A percentile compares a stretch with the other conserved stretches of the same genome.
Evolutionary conservation across 305 asterid genomes (phyloP).

Genomic region (Striga hermonthica): DNA sequence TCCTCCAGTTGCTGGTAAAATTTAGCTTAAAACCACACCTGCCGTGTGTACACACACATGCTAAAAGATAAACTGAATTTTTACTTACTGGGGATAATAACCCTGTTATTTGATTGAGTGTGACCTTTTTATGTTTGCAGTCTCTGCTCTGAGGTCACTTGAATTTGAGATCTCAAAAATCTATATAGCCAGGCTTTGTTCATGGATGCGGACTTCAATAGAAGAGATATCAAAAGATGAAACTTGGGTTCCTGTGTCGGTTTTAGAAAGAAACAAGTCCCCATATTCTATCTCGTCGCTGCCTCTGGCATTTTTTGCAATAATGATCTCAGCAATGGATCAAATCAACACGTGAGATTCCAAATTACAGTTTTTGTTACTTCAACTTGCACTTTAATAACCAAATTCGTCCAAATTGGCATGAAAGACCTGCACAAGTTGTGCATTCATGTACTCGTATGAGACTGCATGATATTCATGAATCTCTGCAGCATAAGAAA

Average conservation of each 20-base stretch:
- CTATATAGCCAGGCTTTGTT: conserved; percentile 84
- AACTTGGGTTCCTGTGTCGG: conserved; percentile 87
- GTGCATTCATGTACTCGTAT: neutral
- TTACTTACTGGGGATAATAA: conserved; percentile 25
- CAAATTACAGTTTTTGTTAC: conserved; percentile 22
- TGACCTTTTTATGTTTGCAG: conserved; percentile 46
- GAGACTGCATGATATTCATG: conserved; percentile 1
- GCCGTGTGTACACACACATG: neutral
- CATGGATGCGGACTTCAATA: conserved; percentile 91
- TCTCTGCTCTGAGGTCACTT: conserved; percentile 68
- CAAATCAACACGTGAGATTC: conserved; percentile 77
- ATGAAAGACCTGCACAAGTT: conserved; percentile 1
- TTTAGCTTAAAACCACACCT: conserved; percentile 19
- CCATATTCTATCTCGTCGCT: conserved; percentile 81
- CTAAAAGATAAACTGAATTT: conserved; percentile 12
- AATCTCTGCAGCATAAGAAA: neutral
- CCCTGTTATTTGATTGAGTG: conserved; percentile 28
- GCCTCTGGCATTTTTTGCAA: conserved; percentile 82
- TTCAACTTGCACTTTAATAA: conserved; percentile 1
- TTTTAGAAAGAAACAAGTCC: conserved; percentile 88
- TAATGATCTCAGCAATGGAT: conserved; percentile 83
- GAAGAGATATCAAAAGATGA: conserved; percentile 89
- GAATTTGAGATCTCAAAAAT: conserved; percentile 82
- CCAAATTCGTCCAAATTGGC: neutral
- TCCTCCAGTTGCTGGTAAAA: conserved; percentile 78